Evolutionary conservation across 768 basidiomycete species (phyloP), one percentile per base, ranked within the genome.

Genomic region (Boletales sp.): DNA sequence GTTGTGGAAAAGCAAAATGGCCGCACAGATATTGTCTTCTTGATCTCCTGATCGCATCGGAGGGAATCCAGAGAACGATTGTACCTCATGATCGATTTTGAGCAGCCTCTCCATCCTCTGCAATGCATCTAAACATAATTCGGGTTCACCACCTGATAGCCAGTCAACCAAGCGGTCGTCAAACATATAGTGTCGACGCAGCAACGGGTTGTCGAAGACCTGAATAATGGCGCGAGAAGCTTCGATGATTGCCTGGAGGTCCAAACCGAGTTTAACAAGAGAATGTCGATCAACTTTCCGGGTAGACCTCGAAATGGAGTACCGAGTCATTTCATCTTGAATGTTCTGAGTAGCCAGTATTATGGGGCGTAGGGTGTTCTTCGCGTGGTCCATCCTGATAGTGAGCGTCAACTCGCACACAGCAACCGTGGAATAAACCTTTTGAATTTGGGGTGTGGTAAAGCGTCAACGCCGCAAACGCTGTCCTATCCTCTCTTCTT

Each of bases 221-320:
- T 58, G 8, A 14, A 58, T 40, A 25, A 49, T 48, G 15, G n/a
- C n/a, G 49, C 57, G 21, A 4, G 49, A 49, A 8, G 44, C 46
- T 32, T 59, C 31, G 9, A n/a, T 17, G 17, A 52, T 46, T 15
- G 50, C 30, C 17, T 52, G 46, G 14, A 57, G 19, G 11, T 57
- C 40, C 19, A 21, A 28, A 18, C 52, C 39, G 19, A 49, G 43
- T 12, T 36, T 32, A 36, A 53, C 18, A 17, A 58, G 46, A 17
- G 56, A 46, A 40, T 53, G 32, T 9, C 49, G 41, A 19, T 18
- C 13, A 14, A 58, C 28, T 31, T 45, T 5, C n/a, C n/a, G n/a
- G n/a, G n/a, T n/a, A n/a, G n/a, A n/a, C n/a, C n/a, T n/a, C n/a
- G n/a, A n/a, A n/a, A n/a, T n/a, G n/a, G n/a, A n/a, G n/a, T n/a